Evolutionary conservation across 768 basidiomycete species (phyloP).

Genomic region (Kwoniella mangroviensis): DNA sequence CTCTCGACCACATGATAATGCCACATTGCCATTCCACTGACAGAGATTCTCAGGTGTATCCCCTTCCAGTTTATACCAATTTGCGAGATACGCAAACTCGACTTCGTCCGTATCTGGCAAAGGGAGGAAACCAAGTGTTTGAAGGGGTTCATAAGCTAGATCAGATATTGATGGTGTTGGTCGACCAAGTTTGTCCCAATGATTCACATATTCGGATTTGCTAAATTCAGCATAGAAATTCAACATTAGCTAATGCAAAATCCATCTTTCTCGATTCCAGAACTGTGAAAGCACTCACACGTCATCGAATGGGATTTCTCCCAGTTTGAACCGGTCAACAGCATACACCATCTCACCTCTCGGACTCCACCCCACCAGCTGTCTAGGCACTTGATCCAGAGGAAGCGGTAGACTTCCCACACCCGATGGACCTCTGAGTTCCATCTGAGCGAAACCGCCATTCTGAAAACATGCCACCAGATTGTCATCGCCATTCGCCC

Average conservation of each 20-base stretch:
- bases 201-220: conserved; percentile 47
- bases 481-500: conserved; percentile 38
- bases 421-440: conserved; percentile 24
- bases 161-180: conserved; percentile 43
- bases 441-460: conserved; percentile 49
- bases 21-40: conserved; percentile 49
- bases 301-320: conserved; percentile 57
- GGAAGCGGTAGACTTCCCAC: conserved; percentile 34
- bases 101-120: conserved; percentile 37
- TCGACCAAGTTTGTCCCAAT: conserved; percentile 48
- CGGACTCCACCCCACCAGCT: conserved; percentile 49
- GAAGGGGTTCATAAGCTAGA: conserved; percentile 49
- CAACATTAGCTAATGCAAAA: not conserved
- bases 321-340: conserved; percentile 48
- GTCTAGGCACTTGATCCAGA: conserved; percentile 49
- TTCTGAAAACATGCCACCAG: conserved; percentile 51
- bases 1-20: conserved; percentile 38
- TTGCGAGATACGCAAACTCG: conserved; percentile 51
- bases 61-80: conserved; percentile 47
- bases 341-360: conserved; percentile 50
- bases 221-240: conserved; percentile 18
- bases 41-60: conserved; percentile 39
- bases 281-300: conserved; percentile 37
- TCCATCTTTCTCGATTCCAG: not conserved
- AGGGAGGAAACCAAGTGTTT: conserved; percentile 38